These are phyloP conservation scores for Aplosporella prunicola DNA, from an alignment of 2,329 filamentous ascomycete species.

Conservation along the genomic window DNA sequence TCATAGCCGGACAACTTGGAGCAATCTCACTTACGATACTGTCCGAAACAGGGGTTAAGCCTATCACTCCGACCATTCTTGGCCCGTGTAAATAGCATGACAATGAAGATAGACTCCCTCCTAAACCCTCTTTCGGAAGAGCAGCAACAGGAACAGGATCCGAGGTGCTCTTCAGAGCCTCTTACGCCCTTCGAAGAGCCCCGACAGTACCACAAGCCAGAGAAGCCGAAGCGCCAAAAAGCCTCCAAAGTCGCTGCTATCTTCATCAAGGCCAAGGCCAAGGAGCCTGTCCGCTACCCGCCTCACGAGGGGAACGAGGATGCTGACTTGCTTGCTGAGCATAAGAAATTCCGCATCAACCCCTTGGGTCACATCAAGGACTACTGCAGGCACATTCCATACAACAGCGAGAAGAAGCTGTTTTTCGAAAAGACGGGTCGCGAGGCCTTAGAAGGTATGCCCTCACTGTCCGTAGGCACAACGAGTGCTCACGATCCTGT, in stretches of 20 bases:
- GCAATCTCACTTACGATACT: not conserved
- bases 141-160: conserved; percentile 2
- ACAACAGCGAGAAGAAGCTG: conserved; percentile 87
- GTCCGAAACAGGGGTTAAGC: conserved; percentile 4
- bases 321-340: conserved; percentile 45
- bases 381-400: conserved; percentile 63
- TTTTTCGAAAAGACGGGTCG: conserved; percentile 79
- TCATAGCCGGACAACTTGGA: not conserved
- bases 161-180: conserved; percentile 4
- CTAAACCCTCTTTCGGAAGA: conserved; percentile 28
- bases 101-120: conserved; percentile 34
- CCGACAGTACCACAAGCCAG: too few species aligned
- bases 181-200: conserved; percentile 12
- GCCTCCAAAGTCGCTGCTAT: conserved; percentile 56
- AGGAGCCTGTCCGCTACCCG: conserved; percentile 61
- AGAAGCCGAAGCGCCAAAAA: conserved; percentile 42
- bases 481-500: too few species aligned
- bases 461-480: not conserved
- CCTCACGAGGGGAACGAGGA: conserved; percentile 57
- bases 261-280: conserved; percentile 51
- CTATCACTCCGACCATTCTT: too few species aligned
- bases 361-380: conserved; percentile 54
- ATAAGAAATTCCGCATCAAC: conserved; percentile 55
- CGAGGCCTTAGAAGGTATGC: conserved; percentile 76
- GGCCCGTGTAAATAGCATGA: conserved; percentile 13